A percentile compares a stretch with the other conserved stretches of the same genome.
These are phyloP conservation scores for Aspergillus udagawae DNA, from an alignment of 2,329 filamentous ascomycete genomes.

Conservation along the genomic window DNA sequence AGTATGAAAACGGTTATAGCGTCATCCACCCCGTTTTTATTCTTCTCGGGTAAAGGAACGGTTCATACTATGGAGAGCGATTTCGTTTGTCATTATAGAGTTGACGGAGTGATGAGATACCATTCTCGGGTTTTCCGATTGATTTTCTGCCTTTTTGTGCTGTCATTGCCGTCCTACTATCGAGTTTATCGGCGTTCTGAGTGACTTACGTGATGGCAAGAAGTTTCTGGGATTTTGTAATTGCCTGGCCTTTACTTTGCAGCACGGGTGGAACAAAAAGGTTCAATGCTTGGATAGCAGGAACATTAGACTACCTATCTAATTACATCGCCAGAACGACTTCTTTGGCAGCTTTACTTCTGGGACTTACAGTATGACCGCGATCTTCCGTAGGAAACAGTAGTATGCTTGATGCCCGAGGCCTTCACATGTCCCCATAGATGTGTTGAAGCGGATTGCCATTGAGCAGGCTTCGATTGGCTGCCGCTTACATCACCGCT, in stretches of 20 bases:
- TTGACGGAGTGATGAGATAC: conserved; percentile 9
- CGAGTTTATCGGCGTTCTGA: conserved; percentile 25
- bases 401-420: background rate
- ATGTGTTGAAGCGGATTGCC: too few relatives aligned
- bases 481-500: background rate
- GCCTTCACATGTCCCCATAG: background rate
- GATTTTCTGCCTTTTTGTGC: conserved; percentile 8
- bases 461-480: background rate
- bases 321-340: background rate
- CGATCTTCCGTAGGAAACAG: background rate
- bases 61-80: conserved; percentile 10
- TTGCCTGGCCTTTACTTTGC: conserved; percentile 7
- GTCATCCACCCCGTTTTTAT: background rate
- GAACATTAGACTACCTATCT: background rate
- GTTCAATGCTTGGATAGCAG: background rate
- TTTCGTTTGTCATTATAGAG: background rate
- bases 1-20: background rate
- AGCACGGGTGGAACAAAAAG: background rate
- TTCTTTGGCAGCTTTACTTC: background rate
- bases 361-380: background rate
- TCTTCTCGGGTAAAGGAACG: conserved; percentile 20
- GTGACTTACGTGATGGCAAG: conserved; percentile 25
- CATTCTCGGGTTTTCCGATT: conserved; percentile 8
- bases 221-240: conserved; percentile 19
- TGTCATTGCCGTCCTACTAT: conserved; percentile 12